A percentile compares a stretch with the other conserved stretches of the same genome.
Evolutionary conservation across 2,329 filamentous ascomycete species (phyloP).

Genomic region (Aspergillaceae sp.): DNA sequence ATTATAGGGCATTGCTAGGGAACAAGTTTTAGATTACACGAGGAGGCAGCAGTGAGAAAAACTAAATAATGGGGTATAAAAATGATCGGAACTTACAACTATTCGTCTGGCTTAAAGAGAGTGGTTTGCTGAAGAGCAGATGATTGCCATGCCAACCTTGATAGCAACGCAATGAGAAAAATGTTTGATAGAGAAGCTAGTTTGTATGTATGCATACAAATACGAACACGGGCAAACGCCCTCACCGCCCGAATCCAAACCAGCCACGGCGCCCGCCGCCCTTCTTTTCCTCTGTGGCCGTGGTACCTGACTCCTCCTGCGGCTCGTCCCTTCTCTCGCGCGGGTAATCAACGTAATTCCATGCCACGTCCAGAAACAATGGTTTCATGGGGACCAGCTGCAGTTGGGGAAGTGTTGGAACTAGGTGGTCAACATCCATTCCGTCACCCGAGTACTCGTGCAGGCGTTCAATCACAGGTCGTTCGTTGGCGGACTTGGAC

Average conservation of each 20-base stretch:
- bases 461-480: slow-evolving; percentile 65
- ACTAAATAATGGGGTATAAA: no score
- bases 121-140: no score
- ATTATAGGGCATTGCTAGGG: no score
- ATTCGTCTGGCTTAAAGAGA: no score
- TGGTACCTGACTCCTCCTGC: slow-evolving; percentile 14
- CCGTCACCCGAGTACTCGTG: slow-evolving; percentile 63
- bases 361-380: slow-evolving; percentile 90
- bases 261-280: slow-evolving; percentile 60
- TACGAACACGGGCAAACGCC: not conserved
- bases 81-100: no score
- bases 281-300: slow-evolving; percentile 34
- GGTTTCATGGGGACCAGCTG: slow-evolving; percentile 85
- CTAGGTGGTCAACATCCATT: slow-evolving; percentile 69
- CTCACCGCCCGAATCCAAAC: slow-evolving; percentile 59
- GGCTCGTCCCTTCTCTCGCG: slow-evolving; percentile 40
- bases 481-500: slow-evolving; percentile 32
- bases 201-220: not conserved
- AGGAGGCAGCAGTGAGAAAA: no score
- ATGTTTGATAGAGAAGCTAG: not conserved
- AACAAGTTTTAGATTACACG: no score
- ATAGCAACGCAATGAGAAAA: no score
- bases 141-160: no score
- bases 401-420: slow-evolving; percentile 77
- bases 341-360: slow-evolving; percentile 95